phyloP scores from a whole-genome alignment of 805 yeast species.

The Osmozyma mogii region DNA sequence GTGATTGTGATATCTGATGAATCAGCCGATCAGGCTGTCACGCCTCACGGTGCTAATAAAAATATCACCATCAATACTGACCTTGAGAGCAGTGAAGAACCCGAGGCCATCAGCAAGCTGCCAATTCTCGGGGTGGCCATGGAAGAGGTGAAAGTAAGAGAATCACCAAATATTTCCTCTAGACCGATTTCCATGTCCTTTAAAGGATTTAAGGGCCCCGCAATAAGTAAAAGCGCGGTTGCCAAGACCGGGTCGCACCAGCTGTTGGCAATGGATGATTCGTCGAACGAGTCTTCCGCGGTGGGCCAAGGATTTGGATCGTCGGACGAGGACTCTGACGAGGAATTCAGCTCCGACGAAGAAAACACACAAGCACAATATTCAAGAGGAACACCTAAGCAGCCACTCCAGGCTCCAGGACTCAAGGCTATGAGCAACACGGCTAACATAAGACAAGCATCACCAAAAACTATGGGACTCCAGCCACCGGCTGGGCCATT shows the following conservation, averaged over 20 bases:
- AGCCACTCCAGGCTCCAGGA: conserved; percentile 12
- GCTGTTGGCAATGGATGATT: conserved; percentile 28
- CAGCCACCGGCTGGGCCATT: conserved; percentile 16
- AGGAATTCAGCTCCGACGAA: conserved; percentile 1
- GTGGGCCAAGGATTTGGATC: conserved; percentile 34
- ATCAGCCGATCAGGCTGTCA: no score
- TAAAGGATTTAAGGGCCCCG: conserved; percentile 55
- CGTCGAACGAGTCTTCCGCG: conserved; percentile 17
- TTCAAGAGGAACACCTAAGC: conserved; percentile 2
- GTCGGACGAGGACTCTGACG: conserved; percentile 12
- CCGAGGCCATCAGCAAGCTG: no score
- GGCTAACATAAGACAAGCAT: conserved; percentile 5
- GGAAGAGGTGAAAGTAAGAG: conserved; percentile 3
- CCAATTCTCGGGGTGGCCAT: conserved; percentile 4
- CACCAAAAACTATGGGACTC: conserved; percentile 9
- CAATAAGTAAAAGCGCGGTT: conserved; percentile 21
- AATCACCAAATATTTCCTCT: conserved; percentile 1
- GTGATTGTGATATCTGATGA: no score
- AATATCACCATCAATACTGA: no score
- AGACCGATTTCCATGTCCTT: conserved; percentile 48
- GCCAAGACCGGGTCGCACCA: conserved; percentile 30
- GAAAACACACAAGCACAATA: background rate
- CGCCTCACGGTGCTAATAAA: no score
- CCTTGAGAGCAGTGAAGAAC: no score
- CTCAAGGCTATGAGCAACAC: conserved; percentile 5